phyloP scores from a whole-genome alignment of 805 yeast genomes.

The Metschnikowia kunwiensis region DNA sequence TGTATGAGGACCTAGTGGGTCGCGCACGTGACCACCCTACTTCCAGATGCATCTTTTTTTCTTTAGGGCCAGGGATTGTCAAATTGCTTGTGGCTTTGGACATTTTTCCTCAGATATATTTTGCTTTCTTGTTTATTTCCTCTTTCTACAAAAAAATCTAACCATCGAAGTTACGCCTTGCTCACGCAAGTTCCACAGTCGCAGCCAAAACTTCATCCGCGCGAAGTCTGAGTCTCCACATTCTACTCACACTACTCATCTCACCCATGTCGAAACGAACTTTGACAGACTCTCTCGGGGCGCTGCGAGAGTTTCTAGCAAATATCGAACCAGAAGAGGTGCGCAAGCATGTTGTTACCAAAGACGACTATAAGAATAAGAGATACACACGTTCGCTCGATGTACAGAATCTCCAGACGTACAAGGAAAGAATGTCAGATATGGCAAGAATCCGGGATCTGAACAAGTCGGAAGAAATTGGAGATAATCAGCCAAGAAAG shows the following conservation, averaged over 20 bases:
- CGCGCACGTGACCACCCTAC: too few species aligned
- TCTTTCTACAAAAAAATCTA: too few species aligned
- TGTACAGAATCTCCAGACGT: slow-evolving; percentile 18
- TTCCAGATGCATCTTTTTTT: too few species aligned
- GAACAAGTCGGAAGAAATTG: not conserved
- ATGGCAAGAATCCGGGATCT: slow-evolving; percentile 2
- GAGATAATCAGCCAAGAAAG: slow-evolving; percentile 1
- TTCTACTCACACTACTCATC: not conserved
- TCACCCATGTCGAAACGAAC: slow-evolving; percentile 18
- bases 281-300: slow-evolving; percentile 38
- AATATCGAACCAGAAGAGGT: not conserved
- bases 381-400: slow-evolving; percentile 25
- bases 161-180: too few species aligned
- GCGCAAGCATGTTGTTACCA: slow-evolving; percentile 16
- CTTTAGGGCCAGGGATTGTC: too few species aligned
- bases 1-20: too few species aligned
- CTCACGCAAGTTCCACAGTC: too few species aligned
- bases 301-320: slow-evolving; percentile 23
- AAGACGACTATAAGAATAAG: slow-evolving; percentile 45
- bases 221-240: too few species aligned
- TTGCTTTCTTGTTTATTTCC: too few species aligned
- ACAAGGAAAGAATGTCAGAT: slow-evolving; percentile 17
- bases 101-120: too few species aligned
- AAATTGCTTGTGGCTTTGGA: too few species aligned
- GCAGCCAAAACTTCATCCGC: too few species aligned